Evolutionary conservation across 2,329 filamentous ascomycete species (phyloP).

Genomic region (Trichophaea hybrida): DNA sequence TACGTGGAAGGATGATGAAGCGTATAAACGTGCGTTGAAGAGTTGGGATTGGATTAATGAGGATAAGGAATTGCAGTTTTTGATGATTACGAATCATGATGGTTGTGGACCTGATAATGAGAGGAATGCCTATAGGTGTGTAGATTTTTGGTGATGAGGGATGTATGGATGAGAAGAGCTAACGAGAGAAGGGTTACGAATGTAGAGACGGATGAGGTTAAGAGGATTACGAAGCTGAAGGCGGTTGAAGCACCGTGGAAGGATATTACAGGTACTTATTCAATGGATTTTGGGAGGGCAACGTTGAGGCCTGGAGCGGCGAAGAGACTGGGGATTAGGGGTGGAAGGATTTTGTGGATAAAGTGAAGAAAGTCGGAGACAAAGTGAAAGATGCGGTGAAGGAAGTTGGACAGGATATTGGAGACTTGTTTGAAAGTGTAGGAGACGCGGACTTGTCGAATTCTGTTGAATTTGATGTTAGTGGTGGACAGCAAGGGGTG

Average conservation of each 20-base stretch:
- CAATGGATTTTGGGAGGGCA: conserved; percentile 18
- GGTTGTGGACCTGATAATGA: conserved; percentile 28
- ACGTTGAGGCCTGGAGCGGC: not conserved
- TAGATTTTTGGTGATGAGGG: not conserved
- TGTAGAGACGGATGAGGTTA: conserved; percentile 11
- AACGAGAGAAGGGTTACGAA: conserved; percentile 12
- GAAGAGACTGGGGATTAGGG: conserved; percentile 4
- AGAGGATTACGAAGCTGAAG: conserved; percentile 10
- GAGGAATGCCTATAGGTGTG: conserved; percentile 27
- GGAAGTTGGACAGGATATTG: conserved; percentile 6
- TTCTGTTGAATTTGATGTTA: conserved; percentile 22
- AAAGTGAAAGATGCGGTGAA: conserved; percentile 7
- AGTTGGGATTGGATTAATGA: conserved; percentile 29
- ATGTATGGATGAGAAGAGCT: not conserved
- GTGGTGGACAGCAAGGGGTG: conserved; percentile 19
- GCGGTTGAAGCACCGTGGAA: conserved; percentile 12
- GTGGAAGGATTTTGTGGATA: not conserved
- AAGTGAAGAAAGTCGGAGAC: not conserved
- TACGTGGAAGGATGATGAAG: conserved; percentile 27
- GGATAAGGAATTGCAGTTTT: conserved; percentile 26
- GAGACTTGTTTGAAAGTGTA: conserved; percentile 1
- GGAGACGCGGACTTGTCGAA: conserved; percentile 14
- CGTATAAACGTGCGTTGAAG: conserved; percentile 28
- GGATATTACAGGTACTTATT: conserved; percentile 17
- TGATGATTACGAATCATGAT: conserved; percentile 30